Evolutionary conservation across 176 grass and related monocot genomes (phyloP).

Genomic region (Oryza longistaminata): DNA sequence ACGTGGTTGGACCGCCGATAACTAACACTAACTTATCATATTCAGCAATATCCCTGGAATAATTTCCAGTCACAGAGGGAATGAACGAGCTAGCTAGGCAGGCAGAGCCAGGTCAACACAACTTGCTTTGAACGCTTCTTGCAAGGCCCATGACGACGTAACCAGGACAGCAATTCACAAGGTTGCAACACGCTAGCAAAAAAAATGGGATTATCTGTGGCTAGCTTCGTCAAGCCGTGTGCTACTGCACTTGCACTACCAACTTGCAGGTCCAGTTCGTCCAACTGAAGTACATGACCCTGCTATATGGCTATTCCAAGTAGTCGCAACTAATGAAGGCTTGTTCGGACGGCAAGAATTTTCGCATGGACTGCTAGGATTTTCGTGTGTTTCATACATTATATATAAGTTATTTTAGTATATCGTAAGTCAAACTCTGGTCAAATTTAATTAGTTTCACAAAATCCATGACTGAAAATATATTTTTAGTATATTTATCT

Average conservation of each 20-base stretch:
- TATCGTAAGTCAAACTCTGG: too few species aligned
- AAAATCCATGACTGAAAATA: too few species aligned
- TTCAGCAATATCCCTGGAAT: background rate
- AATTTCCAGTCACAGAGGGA: background rate
- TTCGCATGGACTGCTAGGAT: too few species aligned
- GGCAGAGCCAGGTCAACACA: background rate
- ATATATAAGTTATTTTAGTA: too few species aligned
- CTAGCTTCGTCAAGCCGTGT: background rate
- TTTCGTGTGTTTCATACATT: too few species aligned
- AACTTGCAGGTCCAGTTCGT: background rate
- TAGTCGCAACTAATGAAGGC: background rate
- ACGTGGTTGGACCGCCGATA: slow-evolving; percentile 11
- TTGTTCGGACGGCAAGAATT: background rate
- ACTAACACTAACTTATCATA: background rate
- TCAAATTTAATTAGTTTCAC: too few species aligned
- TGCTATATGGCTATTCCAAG: too few species aligned
- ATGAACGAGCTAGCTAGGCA: background rate
- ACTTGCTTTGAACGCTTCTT: background rate
- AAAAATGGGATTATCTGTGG: background rate
- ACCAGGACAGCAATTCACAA: background rate
- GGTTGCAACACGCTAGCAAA: background rate
- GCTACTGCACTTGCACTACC: background rate
- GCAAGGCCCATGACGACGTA: background rate
- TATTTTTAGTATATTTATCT: too few species aligned
- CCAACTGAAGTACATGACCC: too few species aligned